A percentile compares a stretch with the other conserved stretches of the same genome.
Conservation (phyloP, 352 stramenopile species). For the Pythium guiyangense region DNA sequence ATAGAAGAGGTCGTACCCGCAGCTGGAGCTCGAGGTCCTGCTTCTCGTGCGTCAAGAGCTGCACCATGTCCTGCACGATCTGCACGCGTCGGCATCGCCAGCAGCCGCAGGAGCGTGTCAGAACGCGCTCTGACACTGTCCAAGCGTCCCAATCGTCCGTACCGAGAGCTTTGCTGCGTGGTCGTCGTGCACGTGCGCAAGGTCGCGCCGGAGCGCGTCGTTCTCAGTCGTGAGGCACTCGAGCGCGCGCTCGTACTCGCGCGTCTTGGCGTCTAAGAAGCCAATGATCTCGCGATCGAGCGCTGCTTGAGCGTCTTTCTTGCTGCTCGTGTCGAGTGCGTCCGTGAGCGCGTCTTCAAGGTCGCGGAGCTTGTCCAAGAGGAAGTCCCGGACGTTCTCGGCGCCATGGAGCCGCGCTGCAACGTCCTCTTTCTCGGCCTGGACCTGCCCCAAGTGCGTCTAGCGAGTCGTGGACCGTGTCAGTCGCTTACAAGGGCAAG, state of each 20-base stretch:
- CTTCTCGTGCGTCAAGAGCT: slow-evolving; percentile 70
- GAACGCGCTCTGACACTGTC: background rate
- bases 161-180: slow-evolving; percentile 57
- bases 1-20: slow-evolving; percentile 32
- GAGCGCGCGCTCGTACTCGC: slow-evolving; percentile 66
- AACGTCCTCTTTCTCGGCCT: slow-evolving; percentile 79
- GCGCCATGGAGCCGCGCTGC: slow-evolving; percentile 60
- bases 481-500: background rate
- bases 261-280: slow-evolving; percentile 72
- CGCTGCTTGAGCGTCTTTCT: slow-evolving; percentile 62
- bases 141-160: slow-evolving; percentile 5
- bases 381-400: slow-evolving; percentile 76
- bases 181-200: slow-evolving; percentile 47
- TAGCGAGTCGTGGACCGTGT: slow-evolving; percentile 11
- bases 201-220: slow-evolving; percentile 36
- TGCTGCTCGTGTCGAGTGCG: slow-evolving; percentile 42
- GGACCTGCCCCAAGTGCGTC: slow-evolving; percentile 51
- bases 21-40: slow-evolving; percentile 66
- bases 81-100: too few relatives aligned
- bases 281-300: slow-evolving; percentile 83
- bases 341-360: slow-evolving; percentile 56
- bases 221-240: slow-evolving; percentile 54
- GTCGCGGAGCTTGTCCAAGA: slow-evolving; percentile 84
- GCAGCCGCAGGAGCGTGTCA: background rate
- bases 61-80: slow-evolving; percentile 83